Base-by-base conservation (phyloP, 495 filamentous ascomycete species). In the Talaromyces wortmannii region DNA sequence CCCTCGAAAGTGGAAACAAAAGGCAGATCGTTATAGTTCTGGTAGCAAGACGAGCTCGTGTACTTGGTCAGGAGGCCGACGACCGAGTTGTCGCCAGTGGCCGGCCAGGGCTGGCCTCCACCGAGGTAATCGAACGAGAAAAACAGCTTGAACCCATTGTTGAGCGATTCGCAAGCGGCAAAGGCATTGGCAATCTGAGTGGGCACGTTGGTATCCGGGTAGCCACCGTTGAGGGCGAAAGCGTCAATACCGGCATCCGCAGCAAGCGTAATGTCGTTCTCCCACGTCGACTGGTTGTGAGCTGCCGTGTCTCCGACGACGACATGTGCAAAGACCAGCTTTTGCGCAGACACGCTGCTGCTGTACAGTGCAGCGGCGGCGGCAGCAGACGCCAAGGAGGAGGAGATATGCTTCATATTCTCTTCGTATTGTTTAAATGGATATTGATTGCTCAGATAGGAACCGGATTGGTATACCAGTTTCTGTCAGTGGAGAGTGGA, bases 1-100 rank as follows among this genome's bases (percentile, higher is more conserved):
- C 85, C 87, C 59, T 89, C 86, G 56, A 91, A 92, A 0, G 89
- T 90, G 3, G 83, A 87, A 23, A 89, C 87, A 15, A 90, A 74
- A 0, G 85, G 79, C 48, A 73, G 74, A 42, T 74, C 74, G 18
- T 82, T 68, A 51, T 82, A 75, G 18, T 74, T 67, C 59, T 79
- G 81, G 55, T 89, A 80, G 4, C 82, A 77, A 8, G 64, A 23
- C 3, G 67, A 72, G 29, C 55, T 55, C 52, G 75, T 79, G 66
- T 83, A 85, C 7, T 68, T 58, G 49, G 86, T 82, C 59, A 90
- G 76, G 17, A 78, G 68, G 18, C 58, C 57, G 15, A 78, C 70
- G 7, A 90, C 85, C 49, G 36, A 40, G 36, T 40, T 40, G 13
- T 40, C 36, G 36, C 81, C 70, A 15, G 73, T 63, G 11, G 74